Base-by-base conservation (phyloP, 1,139 yeast species). In the Nakaseomyces delphensis region DNA sequence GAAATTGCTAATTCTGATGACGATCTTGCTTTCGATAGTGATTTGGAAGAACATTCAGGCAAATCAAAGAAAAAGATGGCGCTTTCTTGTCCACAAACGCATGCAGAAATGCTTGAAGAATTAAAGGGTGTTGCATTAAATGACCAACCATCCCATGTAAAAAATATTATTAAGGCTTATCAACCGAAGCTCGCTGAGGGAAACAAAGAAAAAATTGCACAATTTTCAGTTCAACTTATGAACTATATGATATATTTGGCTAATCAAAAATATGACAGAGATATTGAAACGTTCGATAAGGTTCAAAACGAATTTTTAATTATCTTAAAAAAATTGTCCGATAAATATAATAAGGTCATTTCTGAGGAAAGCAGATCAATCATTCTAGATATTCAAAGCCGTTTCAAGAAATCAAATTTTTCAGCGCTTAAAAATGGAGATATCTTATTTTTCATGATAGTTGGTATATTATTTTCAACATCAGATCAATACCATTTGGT, bases 401-500 rank as follows among this genome's bases (percentile, higher is more conserved):
- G 77, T 48, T 68, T 79, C 28, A 60, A 56, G 40, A 27, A 32
- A 3, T 40, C 45, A 7, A 51, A 54, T 29, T 55, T 52, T 31
- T 40, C 49, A 11, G 54, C 49, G 2, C 40, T 62, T n/a, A 40
- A 47, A 3, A 49, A 48, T 15, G 47, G 56, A 21, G 94, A 87
- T 57, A 63, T 87, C 46, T 65, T 84, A 4, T 74, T 81, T 47
- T 84, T 82, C 55, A 71, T 78, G 0, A 57, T 86, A 18, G 70
- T 87, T 47, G 96, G 96, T 8, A 68, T 73, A 44, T 60, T 89
- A 9, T 93, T 83, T 57, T 87, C 98, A 1, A 85, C 96, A 1
- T 91, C 98, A 0, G 99, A 93, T 68, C 93, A 87, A 58, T 91
- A 85, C 63, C 97, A 93, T 68, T 71, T 86, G 49, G 82, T 91